These are phyloP conservation scores for Vitellaria paradoxa DNA, from an alignment of 179 eudicot species.

Conservation along the genomic window DNA sequence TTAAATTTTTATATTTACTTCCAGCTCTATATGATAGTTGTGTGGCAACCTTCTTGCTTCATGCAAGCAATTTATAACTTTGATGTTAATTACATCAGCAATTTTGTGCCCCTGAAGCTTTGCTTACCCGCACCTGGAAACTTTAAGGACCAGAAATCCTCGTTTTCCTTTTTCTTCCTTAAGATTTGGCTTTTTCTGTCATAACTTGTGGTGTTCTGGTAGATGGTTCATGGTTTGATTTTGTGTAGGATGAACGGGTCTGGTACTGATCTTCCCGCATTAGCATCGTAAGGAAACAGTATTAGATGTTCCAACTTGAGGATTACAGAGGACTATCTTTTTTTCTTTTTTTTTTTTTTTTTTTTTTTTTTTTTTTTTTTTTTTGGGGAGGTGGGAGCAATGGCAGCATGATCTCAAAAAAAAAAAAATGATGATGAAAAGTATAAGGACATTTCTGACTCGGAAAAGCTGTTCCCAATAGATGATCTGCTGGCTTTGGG, in stretches of 20 bases:
- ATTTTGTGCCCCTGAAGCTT: not conserved
- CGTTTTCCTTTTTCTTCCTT: not conserved
- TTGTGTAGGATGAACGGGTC: not conserved
- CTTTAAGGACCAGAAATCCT: not conserved
- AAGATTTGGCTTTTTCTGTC: not conserved
- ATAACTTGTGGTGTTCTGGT: not conserved
- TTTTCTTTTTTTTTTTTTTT: too few species aligned
- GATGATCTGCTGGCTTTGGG: not conserved
- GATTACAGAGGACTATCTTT: too few species aligned
- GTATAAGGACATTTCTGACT: not conserved
- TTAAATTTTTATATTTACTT: not conserved
- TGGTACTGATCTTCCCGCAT: not conserved
- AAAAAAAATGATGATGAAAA: not conserved
- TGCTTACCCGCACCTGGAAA: not conserved
- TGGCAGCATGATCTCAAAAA: not conserved
- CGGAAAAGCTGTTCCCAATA: not conserved
- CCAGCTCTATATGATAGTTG: not conserved
- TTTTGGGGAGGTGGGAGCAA: not conserved
- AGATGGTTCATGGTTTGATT: not conserved
- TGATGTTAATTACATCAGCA: not conserved
- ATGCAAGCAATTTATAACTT: not conserved
- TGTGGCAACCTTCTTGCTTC: not conserved
- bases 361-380: too few species aligned
- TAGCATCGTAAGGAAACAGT: not conserved
- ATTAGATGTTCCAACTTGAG: not conserved